Evolutionary conservation across 306 rosid genomes (phyloP), one percentile per base, ranked within the genome.

Genomic region (Corylus avellana): DNA sequence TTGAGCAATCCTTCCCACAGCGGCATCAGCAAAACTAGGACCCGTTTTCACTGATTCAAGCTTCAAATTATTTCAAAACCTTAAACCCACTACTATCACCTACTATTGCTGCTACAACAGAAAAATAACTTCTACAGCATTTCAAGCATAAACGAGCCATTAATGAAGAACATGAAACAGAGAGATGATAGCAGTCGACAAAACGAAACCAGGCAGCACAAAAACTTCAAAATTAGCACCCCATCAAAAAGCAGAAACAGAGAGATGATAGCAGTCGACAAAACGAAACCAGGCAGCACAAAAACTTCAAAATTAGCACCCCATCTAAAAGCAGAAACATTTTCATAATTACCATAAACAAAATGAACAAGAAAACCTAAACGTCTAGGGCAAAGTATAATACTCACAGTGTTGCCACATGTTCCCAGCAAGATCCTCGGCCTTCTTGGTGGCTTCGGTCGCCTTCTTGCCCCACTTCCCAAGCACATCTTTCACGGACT

Each of bases 381-480:
- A 49, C 53, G 14, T 49, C 11, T 49, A 49, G 14, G 53, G 53
- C 53, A 49, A 49, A 49, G 2, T 49, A 7, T 32, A 55, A 84
- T 35, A 79, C 87, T 88, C 80, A 96, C 98, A 82, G 86, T 93
- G 99, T 78, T 93, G 98, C 99, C 99, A 96, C 96, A 93, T 89
- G 75, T 93, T 91, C 18, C 96, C 98, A 57, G 98, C 98, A 35
- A 93, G 93, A 89, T 91, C 99, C 80, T 96, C 94, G 1, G 98
- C 94, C 88, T 89, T 96, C 87, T 96, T 96, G 73, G 98, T 88
- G 53, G 97, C 96, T 17, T 93, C 98, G 14, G 90, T 97, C 2
- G 99, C 99, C 85, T 84, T 96, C 89, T 96, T 96, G 5, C 99
- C 93, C 97, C 97, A 93, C 85, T 87, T 91, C 0, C 91, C 98